A percentile compares a stretch with the other conserved stretches of the same genome.
phyloP scores from a whole-genome alignment of 371 early-diverging fungal species.

The Saksenaea vasiformis region DNA sequence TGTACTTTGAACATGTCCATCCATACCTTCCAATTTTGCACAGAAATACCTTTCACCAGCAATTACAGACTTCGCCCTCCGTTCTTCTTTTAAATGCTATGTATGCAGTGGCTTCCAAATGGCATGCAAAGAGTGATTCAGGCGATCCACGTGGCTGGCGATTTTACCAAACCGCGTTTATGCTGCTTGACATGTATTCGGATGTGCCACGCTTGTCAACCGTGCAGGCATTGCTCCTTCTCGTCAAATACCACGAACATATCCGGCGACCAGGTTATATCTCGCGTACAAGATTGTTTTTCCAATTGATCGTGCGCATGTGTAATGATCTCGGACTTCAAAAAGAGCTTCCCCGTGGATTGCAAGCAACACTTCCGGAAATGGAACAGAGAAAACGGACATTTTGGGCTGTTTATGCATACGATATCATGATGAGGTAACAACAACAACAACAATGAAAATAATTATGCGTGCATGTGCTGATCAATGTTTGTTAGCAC shows the following conservation, averaged over 20 bases:
- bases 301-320: slow-evolving; percentile 30
- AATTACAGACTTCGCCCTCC: slow-evolving; percentile 9
- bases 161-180: slow-evolving; percentile 28
- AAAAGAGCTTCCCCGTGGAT: slow-evolving; percentile 4
- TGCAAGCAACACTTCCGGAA: slow-evolving; percentile 8
- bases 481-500: slow-evolving; percentile 12
- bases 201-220: slow-evolving; percentile 24
- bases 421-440: slow-evolving; percentile 41
- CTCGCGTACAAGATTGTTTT: slow-evolving; percentile 28
- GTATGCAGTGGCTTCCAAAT: slow-evolving; percentile 32
- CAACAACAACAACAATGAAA: not conserved
- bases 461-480: not conserved
- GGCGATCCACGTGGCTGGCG: slow-evolving; percentile 28
- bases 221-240: slow-evolving; percentile 30
- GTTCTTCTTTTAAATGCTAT: slow-evolving; percentile 31
- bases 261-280: slow-evolving; percentile 32
- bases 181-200: slow-evolving; percentile 21
- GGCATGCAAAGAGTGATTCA: slow-evolving; percentile 16
- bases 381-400: slow-evolving; percentile 26
- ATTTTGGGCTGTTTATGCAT: slow-evolving; percentile 35
- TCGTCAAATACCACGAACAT: slow-evolving; percentile 40
- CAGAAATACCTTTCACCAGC: slow-evolving; percentile 40
- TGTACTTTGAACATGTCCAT: slow-evolving; percentile 70
- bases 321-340: slow-evolving; percentile 29
- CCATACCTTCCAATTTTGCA: slow-evolving; percentile 68